These are phyloP conservation scores for Alternaria sp. DNA, from an alignment of 2,329 filamentous ascomycete genomes.

Conservation along the genomic window DNA sequence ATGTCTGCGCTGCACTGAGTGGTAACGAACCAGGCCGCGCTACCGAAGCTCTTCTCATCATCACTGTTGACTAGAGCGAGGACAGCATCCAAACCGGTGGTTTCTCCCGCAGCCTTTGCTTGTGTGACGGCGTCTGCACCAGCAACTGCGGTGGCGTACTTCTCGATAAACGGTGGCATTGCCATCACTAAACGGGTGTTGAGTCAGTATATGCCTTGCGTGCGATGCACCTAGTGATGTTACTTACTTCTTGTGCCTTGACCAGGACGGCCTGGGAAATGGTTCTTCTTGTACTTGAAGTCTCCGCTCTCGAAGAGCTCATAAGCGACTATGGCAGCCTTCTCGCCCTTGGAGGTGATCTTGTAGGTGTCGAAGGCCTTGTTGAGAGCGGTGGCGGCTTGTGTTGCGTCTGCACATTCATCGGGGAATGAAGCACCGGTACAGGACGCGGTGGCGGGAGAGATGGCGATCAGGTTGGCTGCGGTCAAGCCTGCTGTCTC, in stretches of 20 bases:
- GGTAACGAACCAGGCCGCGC: slow-evolving; percentile 68
- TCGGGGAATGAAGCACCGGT: slow-evolving; percentile 54
- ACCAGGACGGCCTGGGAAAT: slow-evolving; percentile 65
- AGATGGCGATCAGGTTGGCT: slow-evolving; percentile 60
- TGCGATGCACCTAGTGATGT: too few relatives aligned
- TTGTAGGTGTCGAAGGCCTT: slow-evolving; percentile 65
- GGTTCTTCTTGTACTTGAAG: slow-evolving; percentile 76
- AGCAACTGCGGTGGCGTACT: slow-evolving; percentile 63
- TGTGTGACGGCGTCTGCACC: slow-evolving; percentile 45
- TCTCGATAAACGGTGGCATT: slow-evolving; percentile 61
- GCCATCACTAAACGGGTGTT: slow-evolving; percentile 62
- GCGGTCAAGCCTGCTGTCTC: slow-evolving; percentile 30
- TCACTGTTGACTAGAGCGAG: slow-evolving; percentile 60
- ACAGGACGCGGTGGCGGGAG: slow-evolving; percentile 66
- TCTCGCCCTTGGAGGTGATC: slow-evolving; percentile 64
- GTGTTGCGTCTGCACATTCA: slow-evolving; percentile 67
- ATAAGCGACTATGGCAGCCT: slow-evolving; percentile 74
- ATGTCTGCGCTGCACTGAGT: slow-evolving; percentile 62
- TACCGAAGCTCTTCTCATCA: slow-evolving; percentile 63
- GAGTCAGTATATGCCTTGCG: not conserved
- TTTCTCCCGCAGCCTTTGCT: slow-evolving; percentile 45
- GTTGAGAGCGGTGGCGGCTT: slow-evolving; percentile 67
- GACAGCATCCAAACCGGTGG: slow-evolving; percentile 52
- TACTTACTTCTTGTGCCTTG: slow-evolving; percentile 66
- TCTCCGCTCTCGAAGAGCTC: slow-evolving; percentile 75